These are phyloP conservation scores for Corchorus olitorius DNA, from an alignment of 345 rosid species.

Conservation along the genomic window DNA sequence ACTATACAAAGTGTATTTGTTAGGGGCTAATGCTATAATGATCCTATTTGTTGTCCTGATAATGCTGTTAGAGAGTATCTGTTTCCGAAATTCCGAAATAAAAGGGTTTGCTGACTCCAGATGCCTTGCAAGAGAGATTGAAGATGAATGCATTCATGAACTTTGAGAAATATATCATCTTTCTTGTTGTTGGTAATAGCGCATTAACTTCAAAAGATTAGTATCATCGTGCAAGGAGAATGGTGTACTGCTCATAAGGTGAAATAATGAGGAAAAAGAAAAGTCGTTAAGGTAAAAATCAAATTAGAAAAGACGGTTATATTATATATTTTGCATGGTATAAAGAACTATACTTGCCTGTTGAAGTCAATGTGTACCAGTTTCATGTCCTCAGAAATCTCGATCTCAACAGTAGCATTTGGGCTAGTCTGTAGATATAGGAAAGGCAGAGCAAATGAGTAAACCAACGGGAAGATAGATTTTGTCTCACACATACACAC, in stretches of 20 bases:
- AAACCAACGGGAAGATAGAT: background rate
- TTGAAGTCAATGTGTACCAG: conserved; percentile 57
- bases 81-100: conserved; percentile 35
- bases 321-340: background rate
- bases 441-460: conserved; percentile 5
- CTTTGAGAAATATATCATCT: conserved; percentile 27
- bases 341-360: conserved; percentile 30
- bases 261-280: background rate
- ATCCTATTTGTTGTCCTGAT: background rate
- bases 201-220: conserved; percentile 41
- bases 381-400: conserved; percentile 56
- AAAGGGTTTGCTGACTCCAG: conserved; percentile 38
- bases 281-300: background rate
- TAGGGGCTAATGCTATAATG: background rate
- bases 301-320: background rate
- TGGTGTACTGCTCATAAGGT: conserved; percentile 34
- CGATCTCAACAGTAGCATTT: conserved; percentile 54
- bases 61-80: conserved; percentile 17
- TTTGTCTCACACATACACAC: background rate
- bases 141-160: conserved; percentile 40
- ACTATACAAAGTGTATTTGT: background rate
- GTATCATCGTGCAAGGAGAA: conserved; percentile 46
- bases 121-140: conserved; percentile 44
- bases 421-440: conserved; percentile 37
- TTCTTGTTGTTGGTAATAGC: conserved; percentile 29